Percentiles rank a stretch among this genome's conserved stretches.
Evolutionary conservation across 768 basidiomycete species (phyloP).

Genomic region (Lentinus brumalis): DNA sequence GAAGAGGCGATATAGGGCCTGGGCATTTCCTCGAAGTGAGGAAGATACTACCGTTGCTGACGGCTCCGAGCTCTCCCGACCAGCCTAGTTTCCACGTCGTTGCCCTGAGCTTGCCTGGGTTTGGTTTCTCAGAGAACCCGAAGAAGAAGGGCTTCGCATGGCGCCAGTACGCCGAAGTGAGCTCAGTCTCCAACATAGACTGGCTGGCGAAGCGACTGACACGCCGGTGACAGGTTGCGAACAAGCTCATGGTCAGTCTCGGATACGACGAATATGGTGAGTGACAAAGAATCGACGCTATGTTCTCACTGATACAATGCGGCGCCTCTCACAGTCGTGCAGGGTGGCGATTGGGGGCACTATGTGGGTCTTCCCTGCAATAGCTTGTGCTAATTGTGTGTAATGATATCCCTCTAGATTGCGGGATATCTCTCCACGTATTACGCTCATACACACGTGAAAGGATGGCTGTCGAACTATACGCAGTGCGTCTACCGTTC

Average conservation of each 20-base stretch:
- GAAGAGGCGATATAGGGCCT: slow-evolving; percentile 47
- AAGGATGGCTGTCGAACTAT: slow-evolving; percentile 38
- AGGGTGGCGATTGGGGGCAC: slow-evolving; percentile 52
- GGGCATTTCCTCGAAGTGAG: slow-evolving; percentile 58
- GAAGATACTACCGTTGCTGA: slow-evolving; percentile 59
- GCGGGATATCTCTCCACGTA: slow-evolving; percentile 26
- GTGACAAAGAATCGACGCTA: neutral
- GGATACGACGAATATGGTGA: slow-evolving; percentile 30
- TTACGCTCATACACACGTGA: slow-evolving; percentile 33
- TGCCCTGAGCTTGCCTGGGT: slow-evolving; percentile 58
- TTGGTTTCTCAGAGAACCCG: slow-evolving; percentile 61
- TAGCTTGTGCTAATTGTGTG: neutral
- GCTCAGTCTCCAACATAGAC: neutral
- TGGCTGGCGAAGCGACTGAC: neutral
- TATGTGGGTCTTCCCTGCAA: slow-evolving; percentile 26
- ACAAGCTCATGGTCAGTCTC: slow-evolving; percentile 34
- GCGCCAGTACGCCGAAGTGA: slow-evolving; percentile 57
- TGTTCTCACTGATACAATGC: neutral
- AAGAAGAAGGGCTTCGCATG: slow-evolving; percentile 51
- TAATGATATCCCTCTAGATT: slow-evolving; percentile 21
- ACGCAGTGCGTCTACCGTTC: slow-evolving; percentile 25
- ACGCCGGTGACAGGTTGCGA: slow-evolving; percentile 12
- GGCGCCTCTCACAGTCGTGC: slow-evolving; percentile 34
- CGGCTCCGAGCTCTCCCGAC: slow-evolving; percentile 34
- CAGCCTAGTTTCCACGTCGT: slow-evolving; percentile 68